Percentiles rank a stretch among this genome's conserved stretches.
Evolutionary conservation across 2,329 filamentous ascomycete genomes (phyloP).

Genomic region (Claviceps africana): DNA sequence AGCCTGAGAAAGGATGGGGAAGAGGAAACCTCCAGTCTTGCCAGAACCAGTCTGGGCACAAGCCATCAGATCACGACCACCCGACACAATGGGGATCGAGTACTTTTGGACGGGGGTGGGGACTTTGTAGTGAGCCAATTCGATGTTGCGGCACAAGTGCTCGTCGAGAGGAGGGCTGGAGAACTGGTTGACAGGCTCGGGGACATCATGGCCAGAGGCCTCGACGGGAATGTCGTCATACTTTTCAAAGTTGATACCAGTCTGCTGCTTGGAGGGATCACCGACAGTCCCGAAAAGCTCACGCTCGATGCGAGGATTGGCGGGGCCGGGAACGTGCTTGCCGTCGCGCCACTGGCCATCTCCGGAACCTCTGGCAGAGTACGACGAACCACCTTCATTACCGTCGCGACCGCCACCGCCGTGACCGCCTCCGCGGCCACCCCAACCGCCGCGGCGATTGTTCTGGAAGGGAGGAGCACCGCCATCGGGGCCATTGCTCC

Average conservation of each 20-base stretch:
- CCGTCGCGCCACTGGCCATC: constrained; percentile 95
- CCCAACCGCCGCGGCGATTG: constrained; percentile 21
- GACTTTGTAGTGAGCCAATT: constrained; percentile 84
- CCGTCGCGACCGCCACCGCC: constrained; percentile 23
- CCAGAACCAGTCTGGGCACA: constrained; percentile 99
- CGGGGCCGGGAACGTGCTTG: constrained; percentile 83
- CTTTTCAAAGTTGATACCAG: constrained; percentile 99
- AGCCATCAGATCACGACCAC: constrained; percentile 95
- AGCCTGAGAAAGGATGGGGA: constrained; percentile 96
- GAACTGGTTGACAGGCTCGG: constrained; percentile 81
- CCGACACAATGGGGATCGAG: constrained; percentile 97
- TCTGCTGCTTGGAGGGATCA: constrained; percentile 89
- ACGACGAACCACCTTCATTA: constrained; percentile 35
- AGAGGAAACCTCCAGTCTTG: constrained; percentile 99
- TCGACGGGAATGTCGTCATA: constrained; percentile 99
- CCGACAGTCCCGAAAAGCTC: constrained; percentile 87
- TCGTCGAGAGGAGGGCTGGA: constrained; percentile 90
- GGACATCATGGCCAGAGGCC: constrained; percentile 84
- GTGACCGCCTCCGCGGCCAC: constrained; percentile 21
- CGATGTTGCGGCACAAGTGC: constrained; percentile 85
- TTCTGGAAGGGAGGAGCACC: constrained; percentile 10
- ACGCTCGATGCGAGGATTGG: constrained; percentile 81
- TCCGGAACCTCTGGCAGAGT: constrained; percentile 64
- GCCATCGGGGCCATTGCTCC: constrained; percentile 14
- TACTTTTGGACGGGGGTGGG: constrained; percentile 98